Conservation (phyloP, 129 eudicot genomes). For the Sambucus nigra region DNA sequence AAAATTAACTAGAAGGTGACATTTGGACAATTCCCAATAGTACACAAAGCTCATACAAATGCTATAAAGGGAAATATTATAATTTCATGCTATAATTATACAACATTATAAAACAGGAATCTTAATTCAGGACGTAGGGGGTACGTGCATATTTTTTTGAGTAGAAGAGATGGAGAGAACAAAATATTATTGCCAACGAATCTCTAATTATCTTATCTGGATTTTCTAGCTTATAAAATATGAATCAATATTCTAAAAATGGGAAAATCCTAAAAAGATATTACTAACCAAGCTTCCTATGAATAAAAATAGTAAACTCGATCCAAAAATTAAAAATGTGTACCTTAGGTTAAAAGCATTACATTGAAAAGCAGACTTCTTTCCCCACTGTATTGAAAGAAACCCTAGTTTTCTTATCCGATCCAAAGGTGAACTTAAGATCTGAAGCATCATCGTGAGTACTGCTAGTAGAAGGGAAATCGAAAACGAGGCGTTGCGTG, state of each 20-base stretch:
- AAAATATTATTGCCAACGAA: background rate
- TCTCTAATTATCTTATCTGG: background rate
- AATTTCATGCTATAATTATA: too few relatives aligned
- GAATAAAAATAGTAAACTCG: slow-evolving; percentile 1
- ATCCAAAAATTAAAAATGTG: background rate
- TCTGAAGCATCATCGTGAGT: slow-evolving; percentile 37
- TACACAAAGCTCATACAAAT: too few relatives aligned
- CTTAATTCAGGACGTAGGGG: too few relatives aligned
- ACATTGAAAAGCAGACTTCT: slow-evolving; percentile 30
- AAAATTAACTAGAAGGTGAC: too few relatives aligned
- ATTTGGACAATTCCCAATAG: too few relatives aligned
- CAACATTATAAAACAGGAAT: too few relatives aligned
- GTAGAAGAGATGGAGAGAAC: background rate
- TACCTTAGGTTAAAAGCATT: background rate
- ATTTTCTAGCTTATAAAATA: background rate
- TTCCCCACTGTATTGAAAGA: slow-evolving; percentile 45
- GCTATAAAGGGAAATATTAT: too few relatives aligned
- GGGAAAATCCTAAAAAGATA: background rate
- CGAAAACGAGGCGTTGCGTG: slow-evolving; percentile 41
- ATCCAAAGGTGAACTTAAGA: slow-evolving; percentile 69
- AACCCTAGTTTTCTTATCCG: slow-evolving; percentile 45
- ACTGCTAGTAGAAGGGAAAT: slow-evolving; percentile 62
- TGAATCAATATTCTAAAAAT: background rate
- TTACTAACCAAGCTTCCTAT: slow-evolving; percentile 6
- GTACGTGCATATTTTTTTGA: too few relatives aligned